Evolutionary conservation across 768 basidiomycete species (phyloP), one percentile per base, ranked within the genome.

Genomic region (Scleroderma bovista): DNA sequence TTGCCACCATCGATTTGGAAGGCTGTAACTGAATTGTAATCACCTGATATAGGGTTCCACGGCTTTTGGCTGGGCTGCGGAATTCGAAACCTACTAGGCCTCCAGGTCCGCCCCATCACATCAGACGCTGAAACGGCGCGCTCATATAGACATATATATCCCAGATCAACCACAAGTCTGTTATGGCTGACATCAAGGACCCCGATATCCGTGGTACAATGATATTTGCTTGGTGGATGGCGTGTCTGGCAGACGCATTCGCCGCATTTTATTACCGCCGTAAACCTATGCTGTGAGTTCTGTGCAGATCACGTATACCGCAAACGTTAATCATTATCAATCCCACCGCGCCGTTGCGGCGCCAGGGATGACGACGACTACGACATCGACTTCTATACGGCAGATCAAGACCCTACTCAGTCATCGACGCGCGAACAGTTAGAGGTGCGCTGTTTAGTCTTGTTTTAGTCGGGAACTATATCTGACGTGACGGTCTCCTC

Each of bases 211-310:
- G 85, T 46, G 85, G 87, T 22, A 89, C 86, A 6, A 88, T 92
- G 84, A 86, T 88, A 46, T 93, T 91, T 61, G 86, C 91, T 1
- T 93, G 92, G 86, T 94, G 93, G 91, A 87, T 93, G 80, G 84
- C 91, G 8, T 88, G 86, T 66, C 72, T 93, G 41, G 76, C 80
- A 31, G 93, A 96, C 60, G 88, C 90, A 7, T 91, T 86, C 68
- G 80, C 81, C 23, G 79, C 89, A 26, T 82, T 83, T 29, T 93
- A 91, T 67, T 90, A 92, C 69, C 80, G 90, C 53, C 77, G 85
- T 54, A 91, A 92, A 68, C 90, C 91, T 7, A 75, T 86, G 58
- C 72, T 93, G 72, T 82, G 58, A 58, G 79, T 65, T 36, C 40
- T 31, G 36, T 16, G 20, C 42, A 17, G 44, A 52, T 64, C 43